phyloP scores from a whole-genome alignment of 2,329 filamentous ascomycete genomes.

The Cladobotryum protrusum region DNA sequence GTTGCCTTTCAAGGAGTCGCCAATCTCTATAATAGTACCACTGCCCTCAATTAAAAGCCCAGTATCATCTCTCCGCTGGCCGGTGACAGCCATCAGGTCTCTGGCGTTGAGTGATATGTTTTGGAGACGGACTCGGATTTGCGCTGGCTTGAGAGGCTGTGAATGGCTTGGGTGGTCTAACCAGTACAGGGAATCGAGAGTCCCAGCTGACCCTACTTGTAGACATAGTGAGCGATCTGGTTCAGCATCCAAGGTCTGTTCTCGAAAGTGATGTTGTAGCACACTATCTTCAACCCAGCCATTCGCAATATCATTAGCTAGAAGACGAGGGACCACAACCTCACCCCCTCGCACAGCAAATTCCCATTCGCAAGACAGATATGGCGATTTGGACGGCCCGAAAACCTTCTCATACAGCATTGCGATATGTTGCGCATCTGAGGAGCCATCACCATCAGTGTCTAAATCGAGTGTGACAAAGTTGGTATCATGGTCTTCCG shows the following conservation, averaged over 20 bases:
- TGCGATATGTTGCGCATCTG: not conserved
- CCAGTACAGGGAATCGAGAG: conserved; percentile 8
- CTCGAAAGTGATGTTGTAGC: conserved; percentile 6
- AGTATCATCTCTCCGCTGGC: conserved; percentile 1
- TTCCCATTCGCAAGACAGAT: conserved; percentile 9
- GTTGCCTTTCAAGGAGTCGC: not conserved
- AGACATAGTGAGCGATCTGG: conserved; percentile 1
- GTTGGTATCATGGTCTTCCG: not conserved
- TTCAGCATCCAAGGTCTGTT: conserved; percentile 1
- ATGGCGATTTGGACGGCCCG: conserved; percentile 4
- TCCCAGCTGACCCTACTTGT: conserved; percentile 2
- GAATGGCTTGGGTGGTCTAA: conserved; percentile 1
- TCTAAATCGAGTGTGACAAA: conserved; percentile 3
- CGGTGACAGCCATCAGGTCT: conserved; percentile 6
- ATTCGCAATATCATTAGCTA: conserved; percentile 2
- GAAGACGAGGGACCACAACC: conserved; percentile 7
- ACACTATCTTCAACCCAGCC: conserved; percentile 4
- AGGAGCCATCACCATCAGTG: not conserved
- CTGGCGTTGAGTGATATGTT: conserved; percentile 7
- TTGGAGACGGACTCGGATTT: conserved; percentile 5
- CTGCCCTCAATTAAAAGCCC: conserved; percentile 5
- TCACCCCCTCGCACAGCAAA: conserved; percentile 6
- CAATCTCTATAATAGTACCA: conserved; percentile 1
- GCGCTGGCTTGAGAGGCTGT: conserved; percentile 1
- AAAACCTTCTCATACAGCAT: conserved; percentile 6